Conservation (phyloP, 257 asterid genomes). For the Solanum paucissectum region DNA sequence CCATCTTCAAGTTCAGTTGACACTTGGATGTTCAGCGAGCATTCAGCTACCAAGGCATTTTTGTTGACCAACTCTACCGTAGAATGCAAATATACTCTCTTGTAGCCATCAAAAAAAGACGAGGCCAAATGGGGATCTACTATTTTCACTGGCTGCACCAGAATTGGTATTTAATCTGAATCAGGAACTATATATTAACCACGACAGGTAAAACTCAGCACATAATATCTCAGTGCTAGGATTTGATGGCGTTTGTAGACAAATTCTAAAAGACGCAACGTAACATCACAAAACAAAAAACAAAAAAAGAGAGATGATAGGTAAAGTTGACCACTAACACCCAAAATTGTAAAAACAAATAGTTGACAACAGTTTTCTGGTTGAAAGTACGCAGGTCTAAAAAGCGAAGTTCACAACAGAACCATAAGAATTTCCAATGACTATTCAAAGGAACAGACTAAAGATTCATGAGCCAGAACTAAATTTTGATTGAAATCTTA, state of each 20-base stretch:
- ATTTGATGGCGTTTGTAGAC: neutral
- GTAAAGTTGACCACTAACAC: neutral
- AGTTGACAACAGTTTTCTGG: neutral
- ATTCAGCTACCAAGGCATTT: conserved; percentile 46
- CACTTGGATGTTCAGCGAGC: conserved; percentile 81
- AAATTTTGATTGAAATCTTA: conserved; percentile 24
- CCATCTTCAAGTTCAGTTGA: conserved; percentile 66
- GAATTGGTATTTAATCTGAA: conserved; percentile 7
- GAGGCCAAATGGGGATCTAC: conserved; percentile 94
- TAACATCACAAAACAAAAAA: neutral
- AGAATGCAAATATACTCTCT: conserved; percentile 67
- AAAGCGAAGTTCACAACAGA: neutral
- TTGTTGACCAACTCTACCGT: conserved; percentile 66
- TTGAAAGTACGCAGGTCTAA: neutral
- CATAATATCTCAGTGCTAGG: neutral
- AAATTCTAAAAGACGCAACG: neutral
- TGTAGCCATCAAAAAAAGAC: conserved; percentile 57
- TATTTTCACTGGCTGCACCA: conserved; percentile 93
- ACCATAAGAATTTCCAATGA: neutral
- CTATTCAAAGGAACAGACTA: neutral
- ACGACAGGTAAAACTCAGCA: neutral
- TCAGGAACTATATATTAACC: conserved; percentile 9
- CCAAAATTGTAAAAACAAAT: neutral
- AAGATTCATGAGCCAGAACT: neutral
- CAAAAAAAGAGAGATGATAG: too few relatives aligned